Percentiles rank a stretch among this genome's conserved stretches.
Conservation (phyloP, 2,329 filamentous ascomycete species). For the Aspergillus pseudoviridinutans region DNA sequence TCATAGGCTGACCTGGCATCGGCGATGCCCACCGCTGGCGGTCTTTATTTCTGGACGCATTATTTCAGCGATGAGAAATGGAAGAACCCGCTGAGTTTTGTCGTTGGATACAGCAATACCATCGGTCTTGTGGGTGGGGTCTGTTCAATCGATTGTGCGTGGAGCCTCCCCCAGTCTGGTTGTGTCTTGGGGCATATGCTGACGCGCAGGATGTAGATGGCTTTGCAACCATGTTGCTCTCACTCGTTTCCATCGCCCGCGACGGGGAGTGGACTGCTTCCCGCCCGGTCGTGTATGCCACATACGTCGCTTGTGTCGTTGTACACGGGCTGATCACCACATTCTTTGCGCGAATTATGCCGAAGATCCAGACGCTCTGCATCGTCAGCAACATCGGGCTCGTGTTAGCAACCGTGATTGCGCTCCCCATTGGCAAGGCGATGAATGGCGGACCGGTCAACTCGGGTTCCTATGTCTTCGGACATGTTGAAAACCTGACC, state of each 20-base stretch:
- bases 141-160: slow-evolving; percentile 56
- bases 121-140: slow-evolving; percentile 57
- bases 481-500: slow-evolving; percentile 53
- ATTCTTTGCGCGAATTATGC: slow-evolving; percentile 54
- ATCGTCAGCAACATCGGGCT: slow-evolving; percentile 53
- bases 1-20: slow-evolving; percentile 46
- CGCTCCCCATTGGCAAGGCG: slow-evolving; percentile 49
- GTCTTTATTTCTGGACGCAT: slow-evolving; percentile 58
- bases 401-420: slow-evolving; percentile 53
- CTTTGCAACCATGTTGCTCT: slow-evolving; percentile 37
- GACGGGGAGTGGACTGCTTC: slow-evolving; percentile 55
- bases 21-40: slow-evolving; percentile 56
- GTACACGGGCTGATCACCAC: slow-evolving; percentile 54
- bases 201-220: slow-evolving; percentile 10
- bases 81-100: slow-evolving; percentile 54
- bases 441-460: slow-evolving; percentile 26
- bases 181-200: neutral
- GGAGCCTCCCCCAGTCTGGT: neutral
- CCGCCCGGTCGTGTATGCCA: slow-evolving; percentile 53
- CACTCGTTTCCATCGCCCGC: slow-evolving; percentile 53
- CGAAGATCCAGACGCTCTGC: slow-evolving; percentile 54
- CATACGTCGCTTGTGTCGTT: slow-evolving; percentile 53
- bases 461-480: slow-evolving; percentile 51
- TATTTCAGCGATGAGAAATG: slow-evolving; percentile 54
- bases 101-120: slow-evolving; percentile 60